These are phyloP conservation scores for Selaginella moellendorffii DNA, from an alignment of 75 land plant genomes.

Conservation along the genomic window DNA sequence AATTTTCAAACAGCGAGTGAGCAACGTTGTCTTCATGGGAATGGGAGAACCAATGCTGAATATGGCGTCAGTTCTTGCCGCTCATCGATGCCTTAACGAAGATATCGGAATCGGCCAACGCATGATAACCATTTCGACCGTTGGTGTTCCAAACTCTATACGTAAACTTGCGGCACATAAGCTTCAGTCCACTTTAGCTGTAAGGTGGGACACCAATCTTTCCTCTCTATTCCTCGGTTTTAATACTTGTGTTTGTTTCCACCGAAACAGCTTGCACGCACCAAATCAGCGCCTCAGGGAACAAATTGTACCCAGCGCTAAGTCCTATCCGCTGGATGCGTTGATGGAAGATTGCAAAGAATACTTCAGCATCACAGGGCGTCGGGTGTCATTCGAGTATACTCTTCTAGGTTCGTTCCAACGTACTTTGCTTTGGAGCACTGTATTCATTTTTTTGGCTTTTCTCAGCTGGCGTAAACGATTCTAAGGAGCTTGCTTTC, in stretches of 20 bases:
- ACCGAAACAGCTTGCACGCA: slow-evolving; percentile 66
- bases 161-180: slow-evolving; percentile 69
- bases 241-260: neutral
- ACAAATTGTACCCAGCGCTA: slow-evolving; percentile 90
- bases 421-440: too few relatives aligned
- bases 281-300: slow-evolving; percentile 86
- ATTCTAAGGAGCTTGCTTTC: slow-evolving; percentile 51
- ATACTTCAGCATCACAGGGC: slow-evolving; percentile 60
- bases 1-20: slow-evolving; percentile 74
- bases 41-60: slow-evolving; percentile 99
- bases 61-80: slow-evolving; percentile 59
- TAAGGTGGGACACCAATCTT: slow-evolving; percentile 55
- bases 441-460: too few relatives aligned
- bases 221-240: neutral
- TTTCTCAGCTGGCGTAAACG: slow-evolving; percentile 94
- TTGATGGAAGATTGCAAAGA: slow-evolving; percentile 74
- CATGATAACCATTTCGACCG: slow-evolving; percentile 97
- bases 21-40: slow-evolving; percentile 98
- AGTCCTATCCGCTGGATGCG: slow-evolving; percentile 80
- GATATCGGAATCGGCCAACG: slow-evolving; percentile 92
- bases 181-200: slow-evolving; percentile 89
- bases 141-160: slow-evolving; percentile 94
- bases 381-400: slow-evolving; percentile 90
- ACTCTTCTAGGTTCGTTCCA: slow-evolving; percentile 95
- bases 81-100: slow-evolving; percentile 79